Percentiles rank a stretch among this genome's conserved stretches.
These are phyloP conservation scores for Byssothecium circinans DNA, from an alignment of 2,329 filamentous ascomycete species.

Conservation along the genomic window DNA sequence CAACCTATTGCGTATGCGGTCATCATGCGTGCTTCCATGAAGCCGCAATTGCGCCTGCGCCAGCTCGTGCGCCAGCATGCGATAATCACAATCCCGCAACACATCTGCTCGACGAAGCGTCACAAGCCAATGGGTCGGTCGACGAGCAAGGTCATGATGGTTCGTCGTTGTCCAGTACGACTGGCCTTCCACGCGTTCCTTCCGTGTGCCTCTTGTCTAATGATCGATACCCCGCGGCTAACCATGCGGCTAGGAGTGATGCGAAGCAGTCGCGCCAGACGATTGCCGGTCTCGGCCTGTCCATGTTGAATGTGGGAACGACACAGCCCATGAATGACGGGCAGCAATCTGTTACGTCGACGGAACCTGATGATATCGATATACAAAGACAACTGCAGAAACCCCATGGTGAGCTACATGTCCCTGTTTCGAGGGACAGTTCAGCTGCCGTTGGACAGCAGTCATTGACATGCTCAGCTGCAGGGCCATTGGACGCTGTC, in stretches of 20 bases:
- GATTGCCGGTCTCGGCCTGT: slow-evolving; percentile 37
- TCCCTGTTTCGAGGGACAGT: slow-evolving; percentile 21
- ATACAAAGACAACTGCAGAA: slow-evolving; percentile 13
- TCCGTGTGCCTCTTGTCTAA: slow-evolving; percentile 43
- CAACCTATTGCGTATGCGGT: slow-evolving; percentile 55
- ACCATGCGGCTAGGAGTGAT: slow-evolving; percentile 24
- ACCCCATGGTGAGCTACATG: slow-evolving; percentile 20
- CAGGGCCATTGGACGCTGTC: slow-evolving; percentile 27
- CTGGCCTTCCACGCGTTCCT: slow-evolving; percentile 40
- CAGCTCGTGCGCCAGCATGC: slow-evolving; percentile 8
- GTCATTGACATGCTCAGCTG: slow-evolving; percentile 17
- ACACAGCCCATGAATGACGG: slow-evolving; percentile 21
- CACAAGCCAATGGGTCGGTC: slow-evolving; percentile 22
- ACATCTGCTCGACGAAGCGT: slow-evolving; percentile 14
- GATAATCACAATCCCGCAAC: no score
- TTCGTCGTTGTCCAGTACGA: slow-evolving; percentile 35
- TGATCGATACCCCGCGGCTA: slow-evolving; percentile 32
- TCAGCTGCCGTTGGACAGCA: slow-evolving; percentile 21
- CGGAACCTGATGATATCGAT: slow-evolving; percentile 31
- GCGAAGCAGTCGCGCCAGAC: slow-evolving; percentile 24
- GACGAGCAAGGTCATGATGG: slow-evolving; percentile 23
- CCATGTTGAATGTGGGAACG: slow-evolving; percentile 32
- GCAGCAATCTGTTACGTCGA: slow-evolving; percentile 35
- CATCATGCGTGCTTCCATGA: slow-evolving; percentile 61
- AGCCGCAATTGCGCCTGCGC: slow-evolving; percentile 12